phyloP scores from a whole-genome alignment of 495 filamentous ascomycete genomes.

The Corynascus novoguineensis region DNA sequence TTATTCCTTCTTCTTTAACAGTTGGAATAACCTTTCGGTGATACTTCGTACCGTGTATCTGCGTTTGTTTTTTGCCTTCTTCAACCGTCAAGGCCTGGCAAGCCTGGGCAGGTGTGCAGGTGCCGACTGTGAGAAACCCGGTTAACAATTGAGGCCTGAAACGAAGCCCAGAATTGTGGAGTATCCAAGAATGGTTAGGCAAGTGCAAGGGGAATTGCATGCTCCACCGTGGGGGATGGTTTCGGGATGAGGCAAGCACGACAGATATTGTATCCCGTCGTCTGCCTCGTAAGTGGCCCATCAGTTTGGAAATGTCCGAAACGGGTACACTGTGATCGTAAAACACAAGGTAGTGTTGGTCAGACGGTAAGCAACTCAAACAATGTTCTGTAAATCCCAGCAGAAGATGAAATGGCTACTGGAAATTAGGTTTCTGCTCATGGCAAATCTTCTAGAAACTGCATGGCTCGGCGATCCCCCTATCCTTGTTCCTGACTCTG shows the following conservation, averaged over 20 bases:
- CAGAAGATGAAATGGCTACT: background rate
- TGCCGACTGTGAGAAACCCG: background rate
- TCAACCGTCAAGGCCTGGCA: too few species aligned
- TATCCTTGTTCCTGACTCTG: background rate
- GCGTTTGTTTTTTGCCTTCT: too few species aligned
- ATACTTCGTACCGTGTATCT: too few species aligned
- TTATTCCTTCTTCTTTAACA: too few species aligned
- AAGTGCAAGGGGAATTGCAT: conserved; percentile 1
- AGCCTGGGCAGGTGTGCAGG: background rate
- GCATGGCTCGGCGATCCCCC: background rate
- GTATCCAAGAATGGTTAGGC: background rate
- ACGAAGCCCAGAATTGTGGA: background rate
- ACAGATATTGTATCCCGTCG: too few species aligned
- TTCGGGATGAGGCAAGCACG: background rate
- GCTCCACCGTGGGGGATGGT: conserved; percentile 7
- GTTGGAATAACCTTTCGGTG: too few species aligned
- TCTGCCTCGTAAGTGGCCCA: too few species aligned
- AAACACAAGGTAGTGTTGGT: too few species aligned
- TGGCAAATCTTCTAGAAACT: conserved; percentile 1
- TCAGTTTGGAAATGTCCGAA: too few species aligned
- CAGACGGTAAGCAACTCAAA: background rate
- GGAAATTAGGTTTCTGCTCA: too few species aligned
- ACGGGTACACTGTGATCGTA: too few species aligned
- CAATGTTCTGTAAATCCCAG: background rate
- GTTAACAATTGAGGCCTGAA: background rate